Base-by-base conservation (phyloP, 768 basidiomycete genomes). In the Tulasnella calospora region DNA sequence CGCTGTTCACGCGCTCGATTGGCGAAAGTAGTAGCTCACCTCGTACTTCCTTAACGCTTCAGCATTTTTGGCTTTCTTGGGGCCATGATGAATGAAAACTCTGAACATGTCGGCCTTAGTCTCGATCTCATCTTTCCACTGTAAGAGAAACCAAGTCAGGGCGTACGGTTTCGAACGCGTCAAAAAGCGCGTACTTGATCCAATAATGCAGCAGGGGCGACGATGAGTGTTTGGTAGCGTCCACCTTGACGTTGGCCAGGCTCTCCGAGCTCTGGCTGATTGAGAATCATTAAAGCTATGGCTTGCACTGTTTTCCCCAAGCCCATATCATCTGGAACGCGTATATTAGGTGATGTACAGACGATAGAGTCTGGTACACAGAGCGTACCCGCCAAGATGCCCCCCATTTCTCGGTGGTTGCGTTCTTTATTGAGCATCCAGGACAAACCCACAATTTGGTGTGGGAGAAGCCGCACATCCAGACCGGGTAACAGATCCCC, bases 101-200 rank as follows among this genome's bases (percentile, higher is more conserved):
- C 83, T 84, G 80, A 92, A 91, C 23, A 91, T 83, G 77, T 90
- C 89, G 0, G 91, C 89, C 84, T 92, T 93, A 3, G 86, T 85
- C 73, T 90, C 89, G 0, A 94, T 87, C 84, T 94, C 92, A 30
- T 90, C 89, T 83, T 90, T 90, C 91, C 91, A 92, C 90, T 92
- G 81, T 27, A 79, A 51, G 13, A 27, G 71, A 33, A 73, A 67
- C n/a, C 76, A 19, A n/a, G 38, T 40, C 9, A 78, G 35, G 27
- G 17, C 8, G 38, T 10, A 19, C 19, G 36, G 12, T 5, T n/a
- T 15, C 10, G 21, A 46, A 72, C 33, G 74, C 71, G 70, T 5
- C 74, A 13, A 41, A 33, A 21, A n/a, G 35, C 57, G 73, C 84
- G 15, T 79, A 89, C 91, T 85, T 94, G 93, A 51, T 89, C 86